Conservation (phyloP, 2,329 filamentous ascomycete genomes). For the Aspergillus pseudoviridinutans region DNA sequence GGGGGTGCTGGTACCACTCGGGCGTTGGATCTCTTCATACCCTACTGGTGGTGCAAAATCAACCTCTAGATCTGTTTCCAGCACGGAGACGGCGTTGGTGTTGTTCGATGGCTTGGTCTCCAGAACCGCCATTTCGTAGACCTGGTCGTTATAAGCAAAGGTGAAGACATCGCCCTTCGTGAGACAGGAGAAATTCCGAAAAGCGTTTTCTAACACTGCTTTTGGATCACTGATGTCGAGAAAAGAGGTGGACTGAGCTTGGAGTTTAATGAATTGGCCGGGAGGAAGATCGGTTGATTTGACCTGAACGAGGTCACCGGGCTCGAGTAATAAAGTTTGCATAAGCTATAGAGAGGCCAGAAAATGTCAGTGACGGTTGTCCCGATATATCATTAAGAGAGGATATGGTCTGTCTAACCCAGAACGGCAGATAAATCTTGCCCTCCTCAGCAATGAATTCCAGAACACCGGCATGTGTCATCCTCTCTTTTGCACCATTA, state of each 20-base stretch:
- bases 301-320: constrained; percentile 90
- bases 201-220: constrained; percentile 92
- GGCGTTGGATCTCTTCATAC: constrained; percentile 79
- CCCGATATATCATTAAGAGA: background rate
- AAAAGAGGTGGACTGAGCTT: constrained; percentile 89
- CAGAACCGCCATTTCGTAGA: constrained; percentile 88
- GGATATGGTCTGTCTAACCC: constrained; percentile 55
- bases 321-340: constrained; percentile 82
- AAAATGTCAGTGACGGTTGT: constrained; percentile 3
- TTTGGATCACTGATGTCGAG: constrained; percentile 97
- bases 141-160: constrained; percentile 91
- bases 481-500: constrained; percentile 74
- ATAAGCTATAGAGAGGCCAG: constrained; percentile 63
- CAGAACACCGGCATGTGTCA: constrained; percentile 89
- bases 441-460: constrained; percentile 98
- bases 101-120: constrained; percentile 84
- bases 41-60: constrained; percentile 93
- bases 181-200: constrained; percentile 90
- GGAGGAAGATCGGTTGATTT: constrained; percentile 90
- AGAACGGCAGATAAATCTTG: constrained; percentile 91
- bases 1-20: constrained; percentile 83
- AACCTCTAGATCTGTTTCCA: constrained; percentile 94
- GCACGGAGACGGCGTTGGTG: constrained; percentile 82
- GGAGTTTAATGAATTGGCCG: constrained; percentile 90
- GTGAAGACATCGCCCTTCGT: constrained; percentile 94